A percentile compares a stretch with the other conserved stretches of the same genome.
Evolutionary conservation across 495 filamentous ascomycete species (phyloP).

Genomic region (Xylaria nigripes): DNA sequence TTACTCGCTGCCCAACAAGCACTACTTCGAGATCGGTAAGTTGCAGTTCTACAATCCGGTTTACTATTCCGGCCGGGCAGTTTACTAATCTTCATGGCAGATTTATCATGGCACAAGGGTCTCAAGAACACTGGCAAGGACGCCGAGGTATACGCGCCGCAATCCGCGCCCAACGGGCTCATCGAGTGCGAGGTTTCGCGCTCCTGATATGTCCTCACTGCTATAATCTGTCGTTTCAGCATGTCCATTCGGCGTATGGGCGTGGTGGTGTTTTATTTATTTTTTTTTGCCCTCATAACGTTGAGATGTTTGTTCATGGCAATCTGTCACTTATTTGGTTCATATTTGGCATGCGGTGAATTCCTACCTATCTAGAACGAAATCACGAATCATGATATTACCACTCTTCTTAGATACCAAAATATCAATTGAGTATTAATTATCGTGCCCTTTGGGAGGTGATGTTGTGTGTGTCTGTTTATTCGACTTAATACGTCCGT

Average conservation of each 20-base stretch:
- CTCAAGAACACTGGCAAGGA: constrained; percentile 94
- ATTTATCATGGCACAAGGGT: constrained; percentile 95
- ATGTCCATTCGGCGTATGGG: constrained; percentile 25
- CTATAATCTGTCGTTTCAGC: constrained; percentile 35
- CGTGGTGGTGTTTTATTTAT: background rate
- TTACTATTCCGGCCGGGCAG: background rate
- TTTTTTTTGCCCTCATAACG: too few relatives aligned
- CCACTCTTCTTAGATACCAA: constrained; percentile 15
- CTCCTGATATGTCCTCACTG: constrained; percentile 16
- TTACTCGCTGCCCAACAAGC: constrained; percentile 91
- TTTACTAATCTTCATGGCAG: constrained; percentile 36
- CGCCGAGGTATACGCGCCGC: constrained; percentile 91
- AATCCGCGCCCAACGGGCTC: constrained; percentile 85
- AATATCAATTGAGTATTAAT: constrained; percentile 6
- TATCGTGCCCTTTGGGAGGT: background rate
- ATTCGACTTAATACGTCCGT: too few relatives aligned
- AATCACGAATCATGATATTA: background rate
- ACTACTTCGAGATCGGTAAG: constrained; percentile 96
- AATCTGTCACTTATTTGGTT: too few relatives aligned
- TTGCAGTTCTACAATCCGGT: constrained; percentile 11
- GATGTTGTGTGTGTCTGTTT: background rate
- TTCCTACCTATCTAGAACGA: background rate
- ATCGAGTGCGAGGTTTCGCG: constrained; percentile 91
- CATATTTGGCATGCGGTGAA: too few relatives aligned
- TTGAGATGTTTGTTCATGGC: too few relatives aligned